Base-by-base conservation (phyloP, 2,329 filamentous ascomycete species). In the Phialocephala sp. region DNA sequence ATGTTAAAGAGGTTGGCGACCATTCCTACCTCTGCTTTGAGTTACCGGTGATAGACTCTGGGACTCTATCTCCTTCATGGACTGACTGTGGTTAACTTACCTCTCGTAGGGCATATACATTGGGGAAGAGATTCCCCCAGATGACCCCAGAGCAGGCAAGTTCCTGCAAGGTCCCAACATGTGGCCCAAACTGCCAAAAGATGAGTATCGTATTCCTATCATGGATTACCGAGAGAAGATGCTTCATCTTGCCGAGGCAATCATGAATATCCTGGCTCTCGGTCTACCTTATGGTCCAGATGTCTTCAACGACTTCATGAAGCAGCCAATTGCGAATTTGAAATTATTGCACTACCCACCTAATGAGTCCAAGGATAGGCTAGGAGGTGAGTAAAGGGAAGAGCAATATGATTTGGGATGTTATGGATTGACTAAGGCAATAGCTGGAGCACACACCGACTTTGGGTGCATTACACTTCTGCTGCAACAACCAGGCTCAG, bases 401-500 rank as follows among this genome's bases (percentile, higher is more conserved):
- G 22, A 15, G 8, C 18, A 4, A 18, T 32, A 35, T 36, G 8
- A 55, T 24, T 18, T 8, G 1, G 20, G 18, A 35, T 15, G 18
- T 18, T 45, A 22, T 37, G 36, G 24, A 36, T 27, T 27, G 18
- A 70, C 62, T 20, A 14, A 32, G 27, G 60, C 9, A 54, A 8
- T 24, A 68, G 80, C 71, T 11, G 82, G 82, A 0, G 82, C 80
- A 2, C 84, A 85, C 69, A 84, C 82, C 0, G 84, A 85, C 69
- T 86, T 83, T 68, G 82, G 83, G 2, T 78, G 79, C 35, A 79
- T 85, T 27, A 86, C 84, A 0, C 75, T 86, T 45, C 78, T 86
- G n/a, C 77, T 85, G 14, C 83, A 85, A 68, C 82, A 83, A 63
- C 66, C 68, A 14, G 74, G 75, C 5, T 71, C 79, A 8, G 77